These are phyloP conservation scores for Hapsidospora chrysogenum DNA, from an alignment of 495 filamentous ascomycete genomes.

Conservation along the genomic window DNA sequence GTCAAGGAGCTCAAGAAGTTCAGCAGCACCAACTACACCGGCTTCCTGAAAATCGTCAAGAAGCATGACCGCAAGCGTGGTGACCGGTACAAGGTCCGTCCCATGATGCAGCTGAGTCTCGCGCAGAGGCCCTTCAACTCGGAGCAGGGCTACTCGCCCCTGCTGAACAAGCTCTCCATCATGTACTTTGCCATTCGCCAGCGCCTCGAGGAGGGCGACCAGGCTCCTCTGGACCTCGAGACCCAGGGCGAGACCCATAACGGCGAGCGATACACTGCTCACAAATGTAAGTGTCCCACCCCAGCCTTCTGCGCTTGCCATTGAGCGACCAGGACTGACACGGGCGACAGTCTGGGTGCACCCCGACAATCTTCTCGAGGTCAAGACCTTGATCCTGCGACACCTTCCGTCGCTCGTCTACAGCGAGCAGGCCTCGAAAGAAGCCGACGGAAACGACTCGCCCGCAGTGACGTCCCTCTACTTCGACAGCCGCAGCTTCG, in stretches of 20 bases:
- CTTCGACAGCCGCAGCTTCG: constrained; percentile 77
- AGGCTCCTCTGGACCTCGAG: constrained; percentile 15
- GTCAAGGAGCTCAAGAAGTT: constrained; percentile 89
- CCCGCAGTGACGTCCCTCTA: constrained; percentile 91
- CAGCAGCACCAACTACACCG: constrained; percentile 91
- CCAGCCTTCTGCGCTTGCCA: constrained; percentile 4
- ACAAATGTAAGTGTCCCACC: constrained; percentile 52
- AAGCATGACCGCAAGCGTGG: constrained; percentile 91
- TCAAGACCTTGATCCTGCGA: constrained; percentile 86
- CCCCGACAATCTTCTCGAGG: constrained; percentile 81
- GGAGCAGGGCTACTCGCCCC: constrained; percentile 72
- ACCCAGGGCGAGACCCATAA: constrained; percentile 27
- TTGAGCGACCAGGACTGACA: constrained; percentile 1
- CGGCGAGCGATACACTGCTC: constrained; percentile 62
- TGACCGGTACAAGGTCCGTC: constrained; percentile 64
- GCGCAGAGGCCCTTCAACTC: constrained; percentile 83
- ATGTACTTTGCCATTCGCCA: constrained; percentile 94
- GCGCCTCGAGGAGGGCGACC: constrained; percentile 42
- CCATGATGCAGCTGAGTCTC: constrained; percentile 77
- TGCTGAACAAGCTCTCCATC: constrained; percentile 76
- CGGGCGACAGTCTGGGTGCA: constrained; percentile 72
- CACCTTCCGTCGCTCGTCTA: constrained; percentile 83
- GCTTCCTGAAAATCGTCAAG: constrained; percentile 94
- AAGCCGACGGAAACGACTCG: constrained; percentile 59
- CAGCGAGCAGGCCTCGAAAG: constrained; percentile 68